Percentiles rank a stretch among this genome's conserved stretches.
Evolutionary conservation across 345 rosid genomes (phyloP).

Genomic region (Brassica nigra): DNA sequence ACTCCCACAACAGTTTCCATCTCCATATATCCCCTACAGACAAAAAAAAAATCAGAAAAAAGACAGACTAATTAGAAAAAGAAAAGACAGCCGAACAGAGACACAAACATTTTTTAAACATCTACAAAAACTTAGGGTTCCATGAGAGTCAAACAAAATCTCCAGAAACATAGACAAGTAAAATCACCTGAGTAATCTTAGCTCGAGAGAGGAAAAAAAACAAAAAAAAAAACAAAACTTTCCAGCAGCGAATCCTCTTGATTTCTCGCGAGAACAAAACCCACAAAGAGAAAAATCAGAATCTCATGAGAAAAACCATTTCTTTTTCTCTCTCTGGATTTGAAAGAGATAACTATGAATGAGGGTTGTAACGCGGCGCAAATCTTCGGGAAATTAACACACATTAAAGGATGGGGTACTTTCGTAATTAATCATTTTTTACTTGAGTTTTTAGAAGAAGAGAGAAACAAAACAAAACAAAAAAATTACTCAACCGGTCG

Average conservation of each 20-base stretch:
- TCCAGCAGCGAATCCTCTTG: conserved; percentile 9
- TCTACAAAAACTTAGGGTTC: conserved; percentile 10
- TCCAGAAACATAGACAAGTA: background rate
- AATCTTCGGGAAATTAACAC: conserved; percentile 1
- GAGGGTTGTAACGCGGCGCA: conserved; percentile 31
- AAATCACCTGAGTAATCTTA: conserved; percentile 16
- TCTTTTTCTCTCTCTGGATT: background rate
- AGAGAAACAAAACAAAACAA: background rate
- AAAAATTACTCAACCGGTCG: conserved; percentile 6
- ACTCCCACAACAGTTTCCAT: conserved; percentile 41
- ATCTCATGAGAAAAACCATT: background rate
- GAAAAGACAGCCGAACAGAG: background rate
- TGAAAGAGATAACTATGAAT: background rate
- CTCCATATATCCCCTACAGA: conserved; percentile 15
- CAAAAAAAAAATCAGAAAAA: background rate
- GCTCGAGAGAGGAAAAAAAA: background rate
- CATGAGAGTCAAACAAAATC: background rate
- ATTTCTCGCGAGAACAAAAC: conserved; percentile 7
- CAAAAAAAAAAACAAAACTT: background rate
- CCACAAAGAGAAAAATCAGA: background rate
- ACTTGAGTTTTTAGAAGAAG: background rate
- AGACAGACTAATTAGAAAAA: conserved; percentile 23
- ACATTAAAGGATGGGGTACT: conserved; percentile 1
- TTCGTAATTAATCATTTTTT: conserved; percentile 2
- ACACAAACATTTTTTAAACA: background rate